A percentile compares a stretch with the other conserved stretches of the same genome.
These are phyloP conservation scores for Cladobotryum protrusum DNA, from an alignment of 2,329 filamentous ascomycete genomes.

Conservation along the genomic window DNA sequence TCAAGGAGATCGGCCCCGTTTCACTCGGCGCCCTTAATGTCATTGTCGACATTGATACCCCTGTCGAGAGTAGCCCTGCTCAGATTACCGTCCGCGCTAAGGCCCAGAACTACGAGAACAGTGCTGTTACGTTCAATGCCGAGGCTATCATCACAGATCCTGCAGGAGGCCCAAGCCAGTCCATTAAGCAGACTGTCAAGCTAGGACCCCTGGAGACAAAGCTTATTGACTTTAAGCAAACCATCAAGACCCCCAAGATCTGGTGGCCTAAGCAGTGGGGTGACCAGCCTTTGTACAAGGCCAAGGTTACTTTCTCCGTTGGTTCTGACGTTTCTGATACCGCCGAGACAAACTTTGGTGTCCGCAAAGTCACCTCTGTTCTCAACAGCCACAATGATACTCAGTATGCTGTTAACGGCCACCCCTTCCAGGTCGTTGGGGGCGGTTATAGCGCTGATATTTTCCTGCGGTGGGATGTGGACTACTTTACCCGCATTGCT, in stretches of 20 bases:
- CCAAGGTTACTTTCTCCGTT: slow-evolving; percentile 24
- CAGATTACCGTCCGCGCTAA: slow-evolving; percentile 32
- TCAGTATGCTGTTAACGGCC: slow-evolving; percentile 48
- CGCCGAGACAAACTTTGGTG: slow-evolving; percentile 21
- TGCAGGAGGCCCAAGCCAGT: slow-evolving; percentile 16
- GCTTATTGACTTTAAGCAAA: slow-evolving; percentile 28
- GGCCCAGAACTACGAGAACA: slow-evolving; percentile 35
- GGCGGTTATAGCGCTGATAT: slow-evolving; percentile 56
- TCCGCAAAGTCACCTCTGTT: slow-evolving; percentile 38
- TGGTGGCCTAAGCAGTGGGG: slow-evolving; percentile 62
- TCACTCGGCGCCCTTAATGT: slow-evolving; percentile 40
- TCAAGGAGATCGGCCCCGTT: slow-evolving; percentile 50
- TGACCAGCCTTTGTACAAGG: slow-evolving; percentile 44
- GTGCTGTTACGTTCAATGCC: slow-evolving; percentile 31
- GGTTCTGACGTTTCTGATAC: slow-evolving; percentile 24
- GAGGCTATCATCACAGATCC: slow-evolving; percentile 30
- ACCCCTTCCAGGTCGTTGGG: slow-evolving; percentile 54
- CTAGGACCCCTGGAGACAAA: slow-evolving; percentile 32
- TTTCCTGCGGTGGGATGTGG: slow-evolving; percentile 50
- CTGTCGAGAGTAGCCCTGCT: slow-evolving; percentile 20
- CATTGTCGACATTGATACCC: slow-evolving; percentile 32
- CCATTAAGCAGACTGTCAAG: slow-evolving; percentile 27
- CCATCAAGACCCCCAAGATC: slow-evolving; percentile 39
- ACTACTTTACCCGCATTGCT: slow-evolving; percentile 43
- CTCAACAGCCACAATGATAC: slow-evolving; percentile 50